A percentile compares a stretch with the other conserved stretches of the same genome.
These are phyloP conservation scores for Sclerotinia spermophila DNA, from an alignment of 2,329 filamentous ascomycete genomes.

Conservation along the genomic window DNA sequence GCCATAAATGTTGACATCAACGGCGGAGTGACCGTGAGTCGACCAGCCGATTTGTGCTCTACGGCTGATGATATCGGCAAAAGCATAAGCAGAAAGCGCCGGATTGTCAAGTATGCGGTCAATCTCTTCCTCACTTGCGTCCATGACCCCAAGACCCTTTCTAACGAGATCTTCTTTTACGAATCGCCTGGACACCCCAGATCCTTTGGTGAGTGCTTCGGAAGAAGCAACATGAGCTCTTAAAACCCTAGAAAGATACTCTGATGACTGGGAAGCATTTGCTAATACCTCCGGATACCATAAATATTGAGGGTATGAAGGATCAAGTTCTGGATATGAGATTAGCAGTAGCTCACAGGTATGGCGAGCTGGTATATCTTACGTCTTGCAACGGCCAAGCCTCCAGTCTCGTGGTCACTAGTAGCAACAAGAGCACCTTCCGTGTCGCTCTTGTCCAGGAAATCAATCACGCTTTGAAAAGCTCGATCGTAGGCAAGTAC, in stretches of 20 bases:
- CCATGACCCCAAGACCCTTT: constrained; percentile 69
- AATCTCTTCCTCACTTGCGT: constrained; percentile 71
- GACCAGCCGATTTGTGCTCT: constrained; percentile 90
- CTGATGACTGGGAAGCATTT: constrained; percentile 71
- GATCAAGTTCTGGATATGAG: constrained; percentile 48
- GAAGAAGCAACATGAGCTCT: constrained; percentile 50
- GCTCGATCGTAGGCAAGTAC: constrained; percentile 92
- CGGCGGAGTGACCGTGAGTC: constrained; percentile 88
- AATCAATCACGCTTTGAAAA: constrained; percentile 79
- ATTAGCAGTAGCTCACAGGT: neutral
- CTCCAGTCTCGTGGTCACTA: constrained; percentile 95
- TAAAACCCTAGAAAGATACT: constrained; percentile 64
- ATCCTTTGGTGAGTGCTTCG: constrained; percentile 13
- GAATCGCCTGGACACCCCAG: constrained; percentile 51
- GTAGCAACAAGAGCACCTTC: constrained; percentile 83
- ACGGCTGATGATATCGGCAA: constrained; percentile 82
- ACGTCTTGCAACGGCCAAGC: constrained; percentile 77
- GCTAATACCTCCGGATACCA: constrained; percentile 84
- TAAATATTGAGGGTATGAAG: constrained; percentile 61
- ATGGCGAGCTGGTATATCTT: constrained; percentile 36
- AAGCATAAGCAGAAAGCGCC: constrained; percentile 51
- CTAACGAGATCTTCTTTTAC: constrained; percentile 65
- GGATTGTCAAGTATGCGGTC: constrained; percentile 58
- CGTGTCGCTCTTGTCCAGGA: constrained; percentile 68
- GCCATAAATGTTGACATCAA: constrained; percentile 95